Conservation (phyloP, 306 rosid species). For the Trichosanthes cucumerina region DNA sequence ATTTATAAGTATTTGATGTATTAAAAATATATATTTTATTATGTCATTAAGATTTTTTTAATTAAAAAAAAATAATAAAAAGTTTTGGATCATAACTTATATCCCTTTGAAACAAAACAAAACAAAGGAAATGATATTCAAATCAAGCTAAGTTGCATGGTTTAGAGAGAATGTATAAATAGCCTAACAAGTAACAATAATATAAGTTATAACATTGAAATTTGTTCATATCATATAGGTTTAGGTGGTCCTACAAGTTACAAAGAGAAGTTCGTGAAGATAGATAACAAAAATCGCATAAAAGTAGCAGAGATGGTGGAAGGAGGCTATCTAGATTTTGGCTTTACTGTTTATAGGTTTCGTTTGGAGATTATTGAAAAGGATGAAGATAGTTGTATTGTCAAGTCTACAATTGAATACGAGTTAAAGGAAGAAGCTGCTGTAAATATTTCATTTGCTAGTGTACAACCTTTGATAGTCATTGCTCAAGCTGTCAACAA, state of each 20-base stretch:
- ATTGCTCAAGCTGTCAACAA: slow-evolving; percentile 7
- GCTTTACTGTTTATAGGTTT: slow-evolving; percentile 36
- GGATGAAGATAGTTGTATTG: slow-evolving; percentile 24
- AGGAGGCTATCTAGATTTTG: slow-evolving; percentile 56
- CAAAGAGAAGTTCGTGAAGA: slow-evolving; percentile 43
- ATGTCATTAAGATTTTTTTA: too few species aligned
- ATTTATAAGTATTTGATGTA: too few species aligned
- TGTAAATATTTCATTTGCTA: slow-evolving; percentile 32
- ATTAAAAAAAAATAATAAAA: too few species aligned
- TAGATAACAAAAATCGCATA: slow-evolving; percentile 39
- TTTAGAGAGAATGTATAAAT: too few species aligned
- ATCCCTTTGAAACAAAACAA: too few species aligned
- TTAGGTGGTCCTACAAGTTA: background rate
- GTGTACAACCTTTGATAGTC: slow-evolving; percentile 18
- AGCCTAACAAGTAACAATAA: too few species aligned
- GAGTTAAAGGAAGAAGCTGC: slow-evolving; percentile 44
- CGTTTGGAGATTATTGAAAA: slow-evolving; percentile 34
- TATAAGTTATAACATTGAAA: background rate
- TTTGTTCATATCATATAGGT: background rate
- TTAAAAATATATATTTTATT: too few species aligned
- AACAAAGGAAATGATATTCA: too few species aligned
- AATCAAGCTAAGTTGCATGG: too few species aligned
- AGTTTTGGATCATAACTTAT: too few species aligned
- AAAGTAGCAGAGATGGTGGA: slow-evolving; percentile 47
- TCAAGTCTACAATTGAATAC: slow-evolving; percentile 39